A percentile compares a stretch with the other conserved stretches of the same genome.
phyloP scores from a whole-genome alignment of 352 stramenopile genomes.

The Thalassiosira ordinaria region DNA sequence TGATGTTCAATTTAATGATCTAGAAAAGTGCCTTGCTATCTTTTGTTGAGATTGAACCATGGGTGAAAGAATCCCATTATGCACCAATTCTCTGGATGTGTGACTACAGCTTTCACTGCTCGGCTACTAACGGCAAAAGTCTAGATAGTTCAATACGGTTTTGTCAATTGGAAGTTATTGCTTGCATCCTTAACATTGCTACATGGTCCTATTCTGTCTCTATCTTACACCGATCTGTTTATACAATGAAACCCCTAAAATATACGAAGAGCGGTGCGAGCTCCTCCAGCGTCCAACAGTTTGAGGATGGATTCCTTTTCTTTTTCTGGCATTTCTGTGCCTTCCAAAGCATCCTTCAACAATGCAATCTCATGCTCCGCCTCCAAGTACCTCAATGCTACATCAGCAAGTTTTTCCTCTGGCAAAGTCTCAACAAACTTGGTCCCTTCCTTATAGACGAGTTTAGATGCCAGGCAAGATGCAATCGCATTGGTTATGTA shows the following conservation, averaged over 20 bases:
- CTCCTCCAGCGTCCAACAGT: slow-evolving; percentile 79
- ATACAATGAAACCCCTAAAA: too few relatives aligned
- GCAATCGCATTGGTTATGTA: slow-evolving; percentile 97
- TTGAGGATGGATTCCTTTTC: slow-evolving; percentile 78
- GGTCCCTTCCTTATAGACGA: slow-evolving; percentile 97
- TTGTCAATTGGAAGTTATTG: too few relatives aligned
- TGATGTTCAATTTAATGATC: too few relatives aligned
- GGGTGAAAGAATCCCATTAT: too few relatives aligned
- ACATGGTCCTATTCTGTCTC: background rate
- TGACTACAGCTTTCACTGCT: too few relatives aligned
- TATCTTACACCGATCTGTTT: too few relatives aligned
- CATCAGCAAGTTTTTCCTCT: slow-evolving; percentile 89
- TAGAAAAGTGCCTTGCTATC: too few relatives aligned
- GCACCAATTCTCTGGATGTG: too few relatives aligned
- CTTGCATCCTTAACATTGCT: background rate
- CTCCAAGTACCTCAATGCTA: slow-evolving; percentile 94
- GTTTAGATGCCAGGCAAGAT: slow-evolving; percentile 94
- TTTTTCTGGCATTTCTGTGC: slow-evolving; percentile 68
- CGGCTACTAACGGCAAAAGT: too few relatives aligned
- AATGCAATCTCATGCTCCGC: slow-evolving; percentile 93
- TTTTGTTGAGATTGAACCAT: too few relatives aligned
- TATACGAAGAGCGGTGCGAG: slow-evolving; percentile 85
- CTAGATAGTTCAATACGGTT: too few relatives aligned
- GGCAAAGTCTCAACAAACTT: slow-evolving; percentile 95
- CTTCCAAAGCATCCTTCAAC: slow-evolving; percentile 77